Conservation (phyloP, 2,329 filamentous ascomycete genomes). For the Tolypocladium sp. region DNA sequence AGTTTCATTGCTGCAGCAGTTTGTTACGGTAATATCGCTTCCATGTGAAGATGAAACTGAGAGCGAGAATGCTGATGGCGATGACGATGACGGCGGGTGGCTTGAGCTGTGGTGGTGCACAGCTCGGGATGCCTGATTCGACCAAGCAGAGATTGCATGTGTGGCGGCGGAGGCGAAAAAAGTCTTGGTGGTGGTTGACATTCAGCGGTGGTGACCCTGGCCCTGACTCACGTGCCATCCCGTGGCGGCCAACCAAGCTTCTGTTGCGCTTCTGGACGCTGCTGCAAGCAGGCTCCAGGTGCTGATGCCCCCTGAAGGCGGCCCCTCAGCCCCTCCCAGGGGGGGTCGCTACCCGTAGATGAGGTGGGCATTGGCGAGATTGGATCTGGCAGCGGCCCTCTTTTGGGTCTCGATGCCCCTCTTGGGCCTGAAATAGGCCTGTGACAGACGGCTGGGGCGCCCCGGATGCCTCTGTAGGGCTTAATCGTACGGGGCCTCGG, state of each 20-base stretch:
- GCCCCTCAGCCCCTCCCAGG: neutral
- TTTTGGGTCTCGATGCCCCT: neutral
- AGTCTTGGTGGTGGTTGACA: neutral
- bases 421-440: neutral
- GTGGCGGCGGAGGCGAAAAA: neutral
- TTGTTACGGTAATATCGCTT: neutral
- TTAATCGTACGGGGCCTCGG: neutral
- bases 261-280: neutral
- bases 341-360: neutral
- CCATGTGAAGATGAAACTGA: neutral
- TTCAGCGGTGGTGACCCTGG: neutral
- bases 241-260: neutral
- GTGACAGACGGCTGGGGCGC: neutral
- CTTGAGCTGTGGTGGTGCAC: neutral
- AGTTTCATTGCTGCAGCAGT: neutral
- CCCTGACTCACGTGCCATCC: neutral
- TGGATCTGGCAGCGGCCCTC: neutral
- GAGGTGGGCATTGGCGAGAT: neutral
- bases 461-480: neutral
- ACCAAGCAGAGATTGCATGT: neutral
- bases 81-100: neutral
- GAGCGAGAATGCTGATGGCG: neutral
- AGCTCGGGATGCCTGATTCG: neutral
- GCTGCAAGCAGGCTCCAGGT: neutral
- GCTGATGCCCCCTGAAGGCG: neutral